phyloP scores from a whole-genome alignment of 2,329 filamentous ascomycete genomes.

The Cercospora sojina region DNA sequence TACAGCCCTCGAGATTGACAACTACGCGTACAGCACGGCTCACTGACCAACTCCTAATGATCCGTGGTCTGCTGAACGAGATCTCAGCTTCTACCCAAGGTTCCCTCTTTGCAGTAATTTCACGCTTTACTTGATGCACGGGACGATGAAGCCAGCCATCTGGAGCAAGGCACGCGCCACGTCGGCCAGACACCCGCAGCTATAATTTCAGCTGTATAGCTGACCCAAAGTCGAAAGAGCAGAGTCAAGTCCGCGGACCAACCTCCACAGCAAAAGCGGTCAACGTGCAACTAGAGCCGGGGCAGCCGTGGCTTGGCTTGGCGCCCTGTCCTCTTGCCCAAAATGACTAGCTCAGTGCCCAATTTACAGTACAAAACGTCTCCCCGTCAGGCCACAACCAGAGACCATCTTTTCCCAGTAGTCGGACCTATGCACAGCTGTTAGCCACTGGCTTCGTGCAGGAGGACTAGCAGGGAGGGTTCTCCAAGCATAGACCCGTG shows the following conservation, averaged over 20 bases:
- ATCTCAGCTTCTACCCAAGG: neutral
- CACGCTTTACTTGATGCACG: neutral
- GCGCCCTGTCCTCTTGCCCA: neutral
- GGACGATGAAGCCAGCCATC: neutral
- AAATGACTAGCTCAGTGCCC: neutral
- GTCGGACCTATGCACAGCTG: neutral
- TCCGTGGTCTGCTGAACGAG: neutral
- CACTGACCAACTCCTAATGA: neutral
- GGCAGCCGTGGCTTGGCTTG: neutral
- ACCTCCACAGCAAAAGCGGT: neutral
- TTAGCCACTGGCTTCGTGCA: neutral
- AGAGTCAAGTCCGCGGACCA: neutral
- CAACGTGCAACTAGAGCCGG: neutral
- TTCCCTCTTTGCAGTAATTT: neutral
- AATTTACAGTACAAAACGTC: neutral
- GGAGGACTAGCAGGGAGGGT: neutral
- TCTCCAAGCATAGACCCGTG: neutral
- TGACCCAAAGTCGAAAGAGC: neutral
- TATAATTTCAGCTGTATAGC: neutral
- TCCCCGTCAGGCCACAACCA: neutral
- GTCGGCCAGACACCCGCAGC: neutral
- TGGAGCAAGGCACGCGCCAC: neutral
- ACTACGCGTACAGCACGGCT: neutral
- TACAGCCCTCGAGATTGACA: neutral
- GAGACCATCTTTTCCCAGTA: neutral